Conservation (phyloP, 306 rosid species). For the Castanea sativa region DNA sequence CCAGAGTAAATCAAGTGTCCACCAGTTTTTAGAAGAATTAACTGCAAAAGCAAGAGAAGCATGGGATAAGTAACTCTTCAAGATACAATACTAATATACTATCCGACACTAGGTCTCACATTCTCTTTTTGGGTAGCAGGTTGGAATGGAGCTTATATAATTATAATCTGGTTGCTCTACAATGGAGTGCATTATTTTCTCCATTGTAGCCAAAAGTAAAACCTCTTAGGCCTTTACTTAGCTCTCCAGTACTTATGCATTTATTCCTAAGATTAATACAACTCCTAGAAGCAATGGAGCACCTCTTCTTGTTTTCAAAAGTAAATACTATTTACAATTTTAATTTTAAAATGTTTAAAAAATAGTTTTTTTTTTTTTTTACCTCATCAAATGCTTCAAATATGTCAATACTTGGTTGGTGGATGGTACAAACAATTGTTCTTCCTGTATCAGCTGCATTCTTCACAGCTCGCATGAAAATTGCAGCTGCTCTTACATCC, state of each 20-base stretch:
- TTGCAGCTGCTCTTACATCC: constrained; percentile 64
- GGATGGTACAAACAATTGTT: constrained; percentile 4
- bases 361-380: constrained; percentile 59
- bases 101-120: no score
- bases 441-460: constrained; percentile 57
- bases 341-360: constrained; percentile 42
- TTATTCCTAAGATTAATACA: neutral
- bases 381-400: neutral
- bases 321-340: neutral
- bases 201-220: neutral
- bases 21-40: constrained; percentile 60
- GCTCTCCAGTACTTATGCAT: neutral
- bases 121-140: no score
- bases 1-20: constrained; percentile 56
- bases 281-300: neutral
- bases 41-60: constrained; percentile 22
- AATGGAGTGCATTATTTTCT: neutral
- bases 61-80: neutral
- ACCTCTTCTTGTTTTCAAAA: neutral
- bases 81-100: neutral
- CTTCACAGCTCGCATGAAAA: constrained; percentile 61
- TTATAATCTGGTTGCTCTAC: no score
- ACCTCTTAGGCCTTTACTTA: neutral
- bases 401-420: no score
- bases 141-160: no score